These are phyloP conservation scores for Artemisia tridentata DNA, from an alignment of 129 eudicot genomes.

Conservation along the genomic window DNA sequence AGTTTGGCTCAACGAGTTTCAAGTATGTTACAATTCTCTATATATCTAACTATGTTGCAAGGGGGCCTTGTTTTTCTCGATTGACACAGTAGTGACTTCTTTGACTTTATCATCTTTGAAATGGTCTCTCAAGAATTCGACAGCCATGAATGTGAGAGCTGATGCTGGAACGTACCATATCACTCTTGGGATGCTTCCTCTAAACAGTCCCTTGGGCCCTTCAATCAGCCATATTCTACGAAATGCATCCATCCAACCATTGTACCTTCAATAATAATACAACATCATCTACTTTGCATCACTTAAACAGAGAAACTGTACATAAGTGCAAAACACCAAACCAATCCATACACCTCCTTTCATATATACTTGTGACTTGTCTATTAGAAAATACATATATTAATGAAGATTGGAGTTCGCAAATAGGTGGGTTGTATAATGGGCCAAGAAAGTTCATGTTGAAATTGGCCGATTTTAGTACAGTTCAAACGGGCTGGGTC, in stretches of 20 bases:
- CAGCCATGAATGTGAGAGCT: constrained; percentile 97
- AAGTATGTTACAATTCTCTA: background rate
- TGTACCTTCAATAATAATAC: constrained; percentile 48
- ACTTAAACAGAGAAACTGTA: background rate
- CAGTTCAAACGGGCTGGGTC: no score
- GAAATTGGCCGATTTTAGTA: no score
- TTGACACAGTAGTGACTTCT: constrained; percentile 48
- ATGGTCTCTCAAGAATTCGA: constrained; percentile 78
- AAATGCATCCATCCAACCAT: constrained; percentile 80
- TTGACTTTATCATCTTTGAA: constrained; percentile 37
- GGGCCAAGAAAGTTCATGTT: no score
- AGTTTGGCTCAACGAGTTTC: background rate
- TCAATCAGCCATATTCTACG: constrained; percentile 70
- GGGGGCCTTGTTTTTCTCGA: constrained; percentile 57
- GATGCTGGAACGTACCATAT: constrained; percentile 94
- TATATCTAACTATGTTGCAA: constrained; percentile 40
- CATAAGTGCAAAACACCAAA: background rate
- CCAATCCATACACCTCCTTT: background rate
- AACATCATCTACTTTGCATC: background rate
- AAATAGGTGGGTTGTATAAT: no score
- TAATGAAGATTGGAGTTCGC: background rate
- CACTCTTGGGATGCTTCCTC: constrained; percentile 87
- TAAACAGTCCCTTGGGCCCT: constrained; percentile 72
- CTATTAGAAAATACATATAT: background rate
- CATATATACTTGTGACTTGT: background rate